Percentiles rank a stretch among this genome's conserved stretches.
Conservation (phyloP, 2,329 filamentous ascomycete genomes). For the Aschersonia sp. region DNA sequence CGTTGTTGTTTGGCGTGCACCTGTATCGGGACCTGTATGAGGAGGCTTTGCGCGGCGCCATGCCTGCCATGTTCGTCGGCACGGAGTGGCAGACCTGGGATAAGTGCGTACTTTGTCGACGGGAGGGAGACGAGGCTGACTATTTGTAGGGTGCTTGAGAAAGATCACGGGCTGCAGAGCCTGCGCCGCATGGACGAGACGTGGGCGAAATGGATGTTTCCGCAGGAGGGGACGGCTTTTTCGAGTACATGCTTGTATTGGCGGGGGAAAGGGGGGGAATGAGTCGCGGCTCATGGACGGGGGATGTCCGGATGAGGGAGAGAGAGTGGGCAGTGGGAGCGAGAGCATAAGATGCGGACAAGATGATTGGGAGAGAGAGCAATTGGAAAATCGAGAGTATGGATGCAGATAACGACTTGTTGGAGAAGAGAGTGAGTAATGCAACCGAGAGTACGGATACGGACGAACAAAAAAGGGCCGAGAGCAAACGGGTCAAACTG, state of each 20-base stretch:
- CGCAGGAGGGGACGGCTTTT: constrained; percentile 7
- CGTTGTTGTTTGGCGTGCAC: constrained; percentile 49
- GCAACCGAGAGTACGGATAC: too few species aligned
- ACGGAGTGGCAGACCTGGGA: constrained; percentile 38
- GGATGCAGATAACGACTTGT: too few species aligned
- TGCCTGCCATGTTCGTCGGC: constrained; percentile 44
- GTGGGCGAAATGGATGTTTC: constrained; percentile 7
- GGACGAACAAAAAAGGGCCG: too few species aligned
- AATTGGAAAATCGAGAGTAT: too few species aligned
- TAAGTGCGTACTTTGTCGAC: constrained; percentile 19
- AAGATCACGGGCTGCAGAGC: not conserved
- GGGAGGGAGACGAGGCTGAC: not conserved
- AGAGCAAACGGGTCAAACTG: too few species aligned
- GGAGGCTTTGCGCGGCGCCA: constrained; percentile 26
- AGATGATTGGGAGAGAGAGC: too few species aligned
- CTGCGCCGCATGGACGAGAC: constrained; percentile 6
- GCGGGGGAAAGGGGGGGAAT: not conserved
- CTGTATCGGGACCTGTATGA: constrained; percentile 40
- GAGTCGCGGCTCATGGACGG: not conserved
- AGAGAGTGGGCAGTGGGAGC: not conserved
- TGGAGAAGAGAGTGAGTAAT: too few species aligned
- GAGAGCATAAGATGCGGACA: too few species aligned
- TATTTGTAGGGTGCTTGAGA: not conserved
- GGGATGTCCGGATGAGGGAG: not conserved
- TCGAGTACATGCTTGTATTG: constrained; percentile 10